These are phyloP conservation scores for Cladosporium sp. DNA, from an alignment of 2,329 filamentous ascomycete species.

Conservation along the genomic window DNA sequence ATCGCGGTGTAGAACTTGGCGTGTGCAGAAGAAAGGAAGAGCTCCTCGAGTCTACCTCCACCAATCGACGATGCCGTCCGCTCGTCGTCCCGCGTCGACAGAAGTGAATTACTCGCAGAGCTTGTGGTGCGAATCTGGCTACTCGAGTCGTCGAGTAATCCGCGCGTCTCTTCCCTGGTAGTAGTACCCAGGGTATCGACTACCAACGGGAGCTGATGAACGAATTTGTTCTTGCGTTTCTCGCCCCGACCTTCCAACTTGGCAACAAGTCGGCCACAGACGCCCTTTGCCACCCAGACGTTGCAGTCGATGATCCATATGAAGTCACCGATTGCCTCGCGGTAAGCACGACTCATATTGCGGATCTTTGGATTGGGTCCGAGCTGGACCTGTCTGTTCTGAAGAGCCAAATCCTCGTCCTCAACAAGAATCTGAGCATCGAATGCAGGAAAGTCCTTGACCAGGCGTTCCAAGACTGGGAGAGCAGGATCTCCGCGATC, in stretches of 20 bases:
- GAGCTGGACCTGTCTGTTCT: constrained; percentile 51
- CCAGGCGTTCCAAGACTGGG: constrained; percentile 64
- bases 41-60: constrained; percentile 84
- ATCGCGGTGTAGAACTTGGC: constrained; percentile 98
- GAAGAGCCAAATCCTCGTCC: constrained; percentile 70
- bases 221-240: constrained; percentile 69
- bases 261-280: constrained; percentile 84
- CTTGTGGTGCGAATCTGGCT: constrained; percentile 14
- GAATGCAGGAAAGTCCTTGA: constrained; percentile 67
- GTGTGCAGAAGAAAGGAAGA: constrained; percentile 90
- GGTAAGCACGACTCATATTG: constrained; percentile 90
- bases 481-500: constrained; percentile 71
- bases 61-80: constrained; percentile 38
- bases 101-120: constrained; percentile 4
- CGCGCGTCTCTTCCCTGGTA: constrained; percentile 22
- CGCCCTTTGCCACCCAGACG: constrained; percentile 79
- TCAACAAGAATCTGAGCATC: constrained; percentile 75
- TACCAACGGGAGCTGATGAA: constrained; percentile 86
- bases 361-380: constrained; percentile 98
- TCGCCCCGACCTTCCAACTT: constrained; percentile 66
- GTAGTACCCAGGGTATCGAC: constrained; percentile 58
- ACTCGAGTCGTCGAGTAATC: constrained; percentile 20
- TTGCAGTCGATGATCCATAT: constrained; percentile 97
- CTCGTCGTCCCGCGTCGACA: constrained; percentile 18
- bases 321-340: constrained; percentile 80